Evolutionary conservation across 768 basidiomycete species (phyloP).

Genomic region (Leccinum incarnatum): DNA sequence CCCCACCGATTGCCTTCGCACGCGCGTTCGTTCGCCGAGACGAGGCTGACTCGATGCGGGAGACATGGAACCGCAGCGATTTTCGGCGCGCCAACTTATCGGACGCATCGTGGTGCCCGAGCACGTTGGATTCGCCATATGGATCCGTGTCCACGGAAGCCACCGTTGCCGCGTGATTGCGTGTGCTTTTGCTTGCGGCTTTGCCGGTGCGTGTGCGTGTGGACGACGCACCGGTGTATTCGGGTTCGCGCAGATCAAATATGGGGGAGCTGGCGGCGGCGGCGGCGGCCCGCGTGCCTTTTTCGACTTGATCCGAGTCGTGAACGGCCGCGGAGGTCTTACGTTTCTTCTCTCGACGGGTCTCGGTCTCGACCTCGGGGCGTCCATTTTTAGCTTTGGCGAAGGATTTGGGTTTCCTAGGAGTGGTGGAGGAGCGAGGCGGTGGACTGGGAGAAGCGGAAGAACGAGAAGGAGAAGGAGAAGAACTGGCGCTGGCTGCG

Average conservation of each 20-base stretch:
- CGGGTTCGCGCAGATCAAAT: constrained; percentile 82
- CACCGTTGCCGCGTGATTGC: background rate
- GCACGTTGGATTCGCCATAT: constrained; percentile 71
- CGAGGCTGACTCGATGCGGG: constrained; percentile 81
- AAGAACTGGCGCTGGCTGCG: background rate
- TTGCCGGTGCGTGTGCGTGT: constrained; percentile 12
- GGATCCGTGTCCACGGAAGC: constrained; percentile 25
- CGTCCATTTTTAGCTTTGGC: constrained; percentile 7
- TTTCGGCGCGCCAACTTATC: constrained; percentile 84
- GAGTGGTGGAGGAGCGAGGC: background rate
- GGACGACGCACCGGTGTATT: constrained; percentile 35
- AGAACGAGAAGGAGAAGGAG: background rate
- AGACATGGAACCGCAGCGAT: constrained; percentile 89
- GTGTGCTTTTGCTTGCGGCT: constrained; percentile 8
- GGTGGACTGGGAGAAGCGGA: constrained; percentile 7
- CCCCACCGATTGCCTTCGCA: constrained; percentile 72
- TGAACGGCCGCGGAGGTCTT: constrained; percentile 36
- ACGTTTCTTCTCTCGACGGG: constrained; percentile 60
- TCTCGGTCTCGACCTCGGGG: background rate
- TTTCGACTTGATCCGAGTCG: constrained; percentile 24
- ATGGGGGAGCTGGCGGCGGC: background rate
- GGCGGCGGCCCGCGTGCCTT: constrained; percentile 38
- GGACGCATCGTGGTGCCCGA: constrained; percentile 68
- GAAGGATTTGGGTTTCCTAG: constrained; percentile 2
- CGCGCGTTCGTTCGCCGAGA: constrained; percentile 74